phyloP scores from a whole-genome alignment of 495 filamentous ascomycete species.

The Massariosphaeria phaeospora region DNA sequence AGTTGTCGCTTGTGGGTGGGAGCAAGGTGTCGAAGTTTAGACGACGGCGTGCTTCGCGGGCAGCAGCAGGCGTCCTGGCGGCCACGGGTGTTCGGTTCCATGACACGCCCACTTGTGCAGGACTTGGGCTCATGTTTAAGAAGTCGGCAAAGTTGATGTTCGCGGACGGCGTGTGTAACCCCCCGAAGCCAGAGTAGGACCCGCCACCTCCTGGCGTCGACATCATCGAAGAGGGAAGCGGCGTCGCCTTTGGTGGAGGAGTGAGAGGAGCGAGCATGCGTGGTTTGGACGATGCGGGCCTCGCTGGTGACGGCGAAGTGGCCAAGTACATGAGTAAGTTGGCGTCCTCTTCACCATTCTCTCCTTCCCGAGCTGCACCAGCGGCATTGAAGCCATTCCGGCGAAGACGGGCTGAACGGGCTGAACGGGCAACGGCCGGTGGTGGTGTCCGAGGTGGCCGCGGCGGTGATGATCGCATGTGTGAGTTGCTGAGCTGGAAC shows the following conservation, averaged over 20 bases:
- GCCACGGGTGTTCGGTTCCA: conserved; percentile 53
- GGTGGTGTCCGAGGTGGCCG: conserved; percentile 58
- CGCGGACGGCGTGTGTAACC: conserved; percentile 55
- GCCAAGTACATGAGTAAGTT: conserved; percentile 89
- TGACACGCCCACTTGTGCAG: conserved; percentile 64
- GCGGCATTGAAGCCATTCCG: conserved; percentile 32
- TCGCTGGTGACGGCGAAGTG: conserved; percentile 81
- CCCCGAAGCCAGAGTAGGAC: conserved; percentile 54
- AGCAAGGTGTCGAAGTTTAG: conserved; percentile 65
- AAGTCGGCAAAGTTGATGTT: conserved; percentile 96
- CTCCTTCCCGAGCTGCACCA: conserved; percentile 35
- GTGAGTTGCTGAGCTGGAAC: conserved; percentile 54
- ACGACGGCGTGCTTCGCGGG: conserved; percentile 54
- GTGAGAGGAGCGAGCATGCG: conserved; percentile 72
- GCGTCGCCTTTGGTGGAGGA: conserved; percentile 72
- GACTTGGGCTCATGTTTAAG: conserved; percentile 92
- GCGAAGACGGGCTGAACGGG: conserved; percentile 36
- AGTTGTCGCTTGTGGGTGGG: conserved; percentile 46
- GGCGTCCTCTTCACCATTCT: conserved; percentile 73
- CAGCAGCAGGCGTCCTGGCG: conserved; percentile 54
- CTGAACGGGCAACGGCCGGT: conserved; percentile 46
- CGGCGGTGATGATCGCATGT: conserved; percentile 69
- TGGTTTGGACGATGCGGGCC: conserved; percentile 42
- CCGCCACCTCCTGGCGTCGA: conserved; percentile 71
- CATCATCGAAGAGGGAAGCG: conserved; percentile 81